A percentile compares a stretch with the other conserved stretches of the same genome.
Evolutionary conservation across 192 early-diverging fungal species (phyloP).

Genomic region (Dissophora ornata): DNA sequence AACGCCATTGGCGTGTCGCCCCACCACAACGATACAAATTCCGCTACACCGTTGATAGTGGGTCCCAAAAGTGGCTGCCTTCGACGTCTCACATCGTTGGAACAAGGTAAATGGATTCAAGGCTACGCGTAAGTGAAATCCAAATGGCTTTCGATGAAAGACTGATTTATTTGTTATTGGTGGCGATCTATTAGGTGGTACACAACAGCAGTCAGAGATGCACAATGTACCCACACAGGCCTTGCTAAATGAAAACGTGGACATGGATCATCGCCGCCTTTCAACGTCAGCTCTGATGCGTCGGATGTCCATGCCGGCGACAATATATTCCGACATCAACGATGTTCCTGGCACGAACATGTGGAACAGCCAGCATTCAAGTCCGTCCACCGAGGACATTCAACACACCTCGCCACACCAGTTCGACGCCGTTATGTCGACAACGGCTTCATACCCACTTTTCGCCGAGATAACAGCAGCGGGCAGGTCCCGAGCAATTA

Average conservation of each 20-base stretch:
- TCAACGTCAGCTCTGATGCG: slow-evolving; percentile 27
- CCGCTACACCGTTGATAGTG: too few species aligned
- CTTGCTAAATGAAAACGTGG: neutral
- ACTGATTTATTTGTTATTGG: too few species aligned
- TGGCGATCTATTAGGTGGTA: too few species aligned
- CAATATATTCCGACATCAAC: neutral
- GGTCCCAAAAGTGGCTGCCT: too few species aligned
- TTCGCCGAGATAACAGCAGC: neutral
- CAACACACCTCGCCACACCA: neutral
- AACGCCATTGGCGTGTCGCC: too few species aligned
- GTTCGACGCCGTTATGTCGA: neutral
- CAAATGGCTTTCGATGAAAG: too few species aligned
- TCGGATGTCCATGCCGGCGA: slow-evolving; percentile 51
- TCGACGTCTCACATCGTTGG: too few species aligned
- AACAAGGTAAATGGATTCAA: too few species aligned
- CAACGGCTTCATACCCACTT: neutral
- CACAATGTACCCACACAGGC: neutral
- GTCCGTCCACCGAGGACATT: neutral
- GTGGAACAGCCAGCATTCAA: slow-evolving; percentile 3
- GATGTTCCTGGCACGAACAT: neutral
- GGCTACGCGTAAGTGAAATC: too few species aligned
- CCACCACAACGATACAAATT: too few species aligned
- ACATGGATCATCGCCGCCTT: neutral
- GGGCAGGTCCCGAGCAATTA: neutral
- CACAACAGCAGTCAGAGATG: neutral